These are phyloP conservation scores for Azolla pinnata DNA, from an alignment of 75 land plant species.

Conservation along the genomic window DNA sequence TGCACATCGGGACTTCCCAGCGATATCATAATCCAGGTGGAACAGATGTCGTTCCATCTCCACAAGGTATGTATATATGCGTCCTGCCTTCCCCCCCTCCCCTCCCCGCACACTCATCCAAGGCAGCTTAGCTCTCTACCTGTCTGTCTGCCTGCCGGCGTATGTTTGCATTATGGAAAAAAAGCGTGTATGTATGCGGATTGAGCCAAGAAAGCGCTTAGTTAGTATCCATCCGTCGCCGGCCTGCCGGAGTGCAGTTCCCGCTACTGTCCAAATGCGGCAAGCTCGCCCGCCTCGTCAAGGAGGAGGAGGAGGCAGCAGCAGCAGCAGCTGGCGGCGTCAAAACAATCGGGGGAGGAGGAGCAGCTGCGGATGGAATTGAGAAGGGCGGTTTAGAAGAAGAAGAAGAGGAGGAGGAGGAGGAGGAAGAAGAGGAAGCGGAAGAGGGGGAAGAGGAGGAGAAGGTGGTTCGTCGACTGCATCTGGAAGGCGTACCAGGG, in stretches of 20 bases:
- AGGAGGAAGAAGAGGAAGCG: too few relatives aligned
- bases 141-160: background rate
- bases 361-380: too few relatives aligned
- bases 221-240: background rate
- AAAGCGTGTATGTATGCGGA: background rate
- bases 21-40: slow-evolving; percentile 80
- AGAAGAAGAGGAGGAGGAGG: slow-evolving; percentile 22
- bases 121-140: background rate
- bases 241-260: slow-evolving; percentile 19
- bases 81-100: too few relatives aligned
- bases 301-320: slow-evolving; percentile 25
- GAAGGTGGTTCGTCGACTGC: slow-evolving; percentile 27
- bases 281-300: slow-evolving; percentile 19
- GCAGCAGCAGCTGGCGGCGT: background rate
- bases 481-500: slow-evolving; percentile 56
- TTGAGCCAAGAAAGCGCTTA: background rate
- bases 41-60: slow-evolving; percentile 93
- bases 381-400: too few relatives aligned
- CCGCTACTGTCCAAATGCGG: slow-evolving; percentile 32
- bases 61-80: slow-evolving; percentile 87
- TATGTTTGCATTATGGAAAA: background rate
- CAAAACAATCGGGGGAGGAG: too few relatives aligned
- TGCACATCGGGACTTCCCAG: slow-evolving; percentile 93
- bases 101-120: too few relatives aligned
- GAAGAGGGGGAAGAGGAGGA: too few relatives aligned